phyloP scores from a whole-genome alignment of 169 alveolate genomes.

The Haemoproteus tartakovskyi region DNA sequence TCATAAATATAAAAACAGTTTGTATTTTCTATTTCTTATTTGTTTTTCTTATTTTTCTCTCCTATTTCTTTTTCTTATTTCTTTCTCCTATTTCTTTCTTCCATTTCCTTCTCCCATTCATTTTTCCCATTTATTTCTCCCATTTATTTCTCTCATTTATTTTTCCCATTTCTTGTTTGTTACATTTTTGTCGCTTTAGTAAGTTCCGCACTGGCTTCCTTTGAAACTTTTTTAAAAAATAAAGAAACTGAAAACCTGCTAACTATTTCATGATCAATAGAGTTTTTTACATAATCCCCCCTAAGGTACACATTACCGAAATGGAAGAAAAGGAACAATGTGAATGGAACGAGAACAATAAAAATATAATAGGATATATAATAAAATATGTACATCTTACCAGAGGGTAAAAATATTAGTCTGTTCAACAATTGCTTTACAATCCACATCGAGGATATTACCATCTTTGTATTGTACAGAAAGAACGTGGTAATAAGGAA shows the following conservation, averaged over 20 bases:
- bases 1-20: too few species aligned
- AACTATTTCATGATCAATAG: slow-evolving; percentile 37
- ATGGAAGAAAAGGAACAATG: neutral
- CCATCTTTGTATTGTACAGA: slow-evolving; percentile 8
- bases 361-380: neutral
- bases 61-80: too few species aligned
- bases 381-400: neutral
- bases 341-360: neutral
- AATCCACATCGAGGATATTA: slow-evolving; percentile 7
- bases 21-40: too few species aligned
- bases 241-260: slow-evolving; percentile 30
- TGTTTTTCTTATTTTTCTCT: too few species aligned
- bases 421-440: slow-evolving; percentile 52
- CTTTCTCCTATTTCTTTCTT: neutral
- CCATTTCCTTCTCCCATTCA: neutral
- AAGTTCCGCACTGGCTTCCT: slow-evolving; percentile 6
- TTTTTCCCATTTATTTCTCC: too few species aligned
- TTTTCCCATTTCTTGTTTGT: neutral
- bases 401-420: slow-evolving; percentile 58
- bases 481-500: slow-evolving; percentile 52
- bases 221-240: slow-evolving; percentile 17
- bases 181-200: slow-evolving; percentile 25
- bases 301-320: neutral
- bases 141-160: neutral
- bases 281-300: slow-evolving; percentile 40